A percentile compares a stretch with the other conserved stretches of the same genome.
These are phyloP conservation scores for Alternaria triticina DNA, from an alignment of 2,329 filamentous ascomycete genomes.

Conservation along the genomic window DNA sequence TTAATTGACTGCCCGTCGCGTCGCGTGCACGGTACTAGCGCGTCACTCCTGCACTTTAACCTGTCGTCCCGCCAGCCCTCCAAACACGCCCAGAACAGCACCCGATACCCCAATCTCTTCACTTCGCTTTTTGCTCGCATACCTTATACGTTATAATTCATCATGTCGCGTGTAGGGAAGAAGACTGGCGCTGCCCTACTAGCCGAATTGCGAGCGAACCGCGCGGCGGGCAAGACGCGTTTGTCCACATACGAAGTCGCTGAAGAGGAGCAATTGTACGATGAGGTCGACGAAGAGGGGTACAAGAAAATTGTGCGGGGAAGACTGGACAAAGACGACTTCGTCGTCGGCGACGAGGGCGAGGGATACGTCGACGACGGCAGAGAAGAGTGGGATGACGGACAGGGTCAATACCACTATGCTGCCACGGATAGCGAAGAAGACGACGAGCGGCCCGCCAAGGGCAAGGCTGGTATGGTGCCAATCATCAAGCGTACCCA, in stretches of 20 bases:
- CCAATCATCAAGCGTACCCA: slow-evolving; percentile 3
- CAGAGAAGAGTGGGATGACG: slow-evolving; percentile 72
- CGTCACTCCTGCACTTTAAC: slow-evolving; percentile 21
- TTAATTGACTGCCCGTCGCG: slow-evolving; percentile 16
- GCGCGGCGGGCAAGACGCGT: slow-evolving; percentile 88
- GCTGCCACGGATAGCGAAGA: slow-evolving; percentile 74
- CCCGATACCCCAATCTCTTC: slow-evolving; percentile 15
- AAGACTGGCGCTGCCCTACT: slow-evolving; percentile 36
- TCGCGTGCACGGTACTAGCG: slow-evolving; percentile 30
- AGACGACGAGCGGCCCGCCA: slow-evolving; percentile 68
- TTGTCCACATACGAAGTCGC: slow-evolving; percentile 86
- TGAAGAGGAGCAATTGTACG: slow-evolving; percentile 85
- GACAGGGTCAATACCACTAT: slow-evolving; percentile 72
- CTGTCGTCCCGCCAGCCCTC: slow-evolving; percentile 31
- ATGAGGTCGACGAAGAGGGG: slow-evolving; percentile 93
- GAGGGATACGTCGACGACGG: slow-evolving; percentile 97
- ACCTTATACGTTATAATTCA: slow-evolving; percentile 24
- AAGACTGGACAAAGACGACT: slow-evolving; percentile 91
- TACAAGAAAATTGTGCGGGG: slow-evolving; percentile 96
- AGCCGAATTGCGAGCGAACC: slow-evolving; percentile 82
- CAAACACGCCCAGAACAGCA: slow-evolving; percentile 26
- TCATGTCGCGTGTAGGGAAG: slow-evolving; percentile 45
- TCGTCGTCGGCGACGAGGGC: slow-evolving; percentile 97
- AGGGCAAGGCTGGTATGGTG: slow-evolving; percentile 64
- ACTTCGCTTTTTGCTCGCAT: slow-evolving; percentile 19